Evolutionary conservation across 2,329 filamentous ascomycete genomes (phyloP).

Genomic region (Ophiocordyceps camponoti-floridani): DNA sequence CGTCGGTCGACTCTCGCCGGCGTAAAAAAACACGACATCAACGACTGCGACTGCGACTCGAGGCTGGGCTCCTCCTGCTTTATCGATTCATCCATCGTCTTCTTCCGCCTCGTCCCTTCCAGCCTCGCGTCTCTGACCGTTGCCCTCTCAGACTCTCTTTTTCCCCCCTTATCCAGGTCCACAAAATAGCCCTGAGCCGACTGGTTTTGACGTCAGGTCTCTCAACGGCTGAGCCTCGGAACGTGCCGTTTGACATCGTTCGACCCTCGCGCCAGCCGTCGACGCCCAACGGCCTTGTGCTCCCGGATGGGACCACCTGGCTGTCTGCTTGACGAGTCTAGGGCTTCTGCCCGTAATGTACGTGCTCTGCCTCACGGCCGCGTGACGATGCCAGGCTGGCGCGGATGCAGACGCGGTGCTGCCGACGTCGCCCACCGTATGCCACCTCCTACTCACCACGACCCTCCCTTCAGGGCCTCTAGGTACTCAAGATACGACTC

Average conservation of each 20-base stretch:
- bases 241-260: neutral
- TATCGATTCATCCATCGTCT: neutral
- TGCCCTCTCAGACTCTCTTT: neutral
- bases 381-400: constrained; percentile 1
- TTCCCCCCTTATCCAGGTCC: neutral
- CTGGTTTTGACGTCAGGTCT: neutral
- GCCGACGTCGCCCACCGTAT: neutral
- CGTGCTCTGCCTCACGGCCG: constrained; percentile 1
- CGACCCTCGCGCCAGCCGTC: neutral
- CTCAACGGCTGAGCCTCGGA: neutral
- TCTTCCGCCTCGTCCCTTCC: neutral
- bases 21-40: neutral
- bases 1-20: neutral
- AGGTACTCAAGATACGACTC: constrained; percentile 45
- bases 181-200: neutral
- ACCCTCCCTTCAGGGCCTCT: constrained; percentile 21
- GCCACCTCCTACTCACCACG: constrained; percentile 1
- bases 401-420: neutral
- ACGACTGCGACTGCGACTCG: neutral
- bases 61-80: neutral
- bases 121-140: neutral
- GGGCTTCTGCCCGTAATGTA: constrained; percentile 9
- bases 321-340: constrained; percentile 3
- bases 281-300: neutral
- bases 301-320: constrained; percentile 6